Evolutionary conservation across 129 eudicot genomes (phyloP), one percentile per base, ranked within the genome.

Genomic region (Centella asiatica): DNA sequence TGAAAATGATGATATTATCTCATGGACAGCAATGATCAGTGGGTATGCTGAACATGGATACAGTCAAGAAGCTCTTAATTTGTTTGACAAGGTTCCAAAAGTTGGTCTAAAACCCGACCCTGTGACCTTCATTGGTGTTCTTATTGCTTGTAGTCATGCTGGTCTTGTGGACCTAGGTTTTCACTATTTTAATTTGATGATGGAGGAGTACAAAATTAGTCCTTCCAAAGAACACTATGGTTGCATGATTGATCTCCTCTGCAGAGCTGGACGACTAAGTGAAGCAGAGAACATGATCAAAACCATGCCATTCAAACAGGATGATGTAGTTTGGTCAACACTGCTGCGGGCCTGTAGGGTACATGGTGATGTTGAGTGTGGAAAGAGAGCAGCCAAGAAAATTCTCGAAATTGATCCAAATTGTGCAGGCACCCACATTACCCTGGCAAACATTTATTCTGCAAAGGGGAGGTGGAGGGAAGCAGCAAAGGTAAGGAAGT

Each of bases 11-110:
- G 98, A 87, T 74, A 78, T 87, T 0, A 76, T 92, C 12, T 87
- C 95, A 31, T 92, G 95, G 96, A 92, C 98, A 7, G 83, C 95
- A 39, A 87, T 87, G 98, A 83, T 92, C n/a, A 81, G 76, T 50
- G 98, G 98, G 44, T 92, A 67, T 50, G 98, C 98, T 18, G 98
- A 92, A 72, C 98, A 92, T 62, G 98, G 96, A 19, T 62, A 63
- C 65, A 81, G 94, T 64, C 70, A 60, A 60, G 83, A 84, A 73
- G 96, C 98, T 33, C 78, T 92, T 17, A 60, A 78, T 33, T 68
- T 92, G 49, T 92, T 87, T 22, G 84, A 92, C 70, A 70, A 59
- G 52, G 67, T 87, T 42, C 74, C 71, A 0, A 37, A 55, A 31
- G 78, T 55, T 13, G 88, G 84, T 74, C 42, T 92, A 51, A 76